phyloP scores from a whole-genome alignment of 169 alveolate genomes.

The Eimeria sp. region DNA sequence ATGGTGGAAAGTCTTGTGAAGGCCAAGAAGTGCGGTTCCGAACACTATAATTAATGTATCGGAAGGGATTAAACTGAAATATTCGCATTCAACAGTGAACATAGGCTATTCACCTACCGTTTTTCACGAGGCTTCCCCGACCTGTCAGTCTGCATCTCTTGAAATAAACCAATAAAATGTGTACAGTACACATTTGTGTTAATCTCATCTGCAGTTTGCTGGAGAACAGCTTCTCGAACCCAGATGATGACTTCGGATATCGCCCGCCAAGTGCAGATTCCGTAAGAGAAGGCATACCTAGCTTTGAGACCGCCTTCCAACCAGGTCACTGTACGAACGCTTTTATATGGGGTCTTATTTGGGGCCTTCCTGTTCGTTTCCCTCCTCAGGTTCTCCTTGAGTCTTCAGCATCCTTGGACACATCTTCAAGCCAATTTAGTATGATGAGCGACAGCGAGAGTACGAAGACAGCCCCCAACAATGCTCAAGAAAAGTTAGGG shows the following conservation, averaged over 20 bases:
- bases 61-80: not conserved
- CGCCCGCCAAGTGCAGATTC: slow-evolving; percentile 16
- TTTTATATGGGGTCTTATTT: not conserved
- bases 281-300: not conserved
- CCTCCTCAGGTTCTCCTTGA: not conserved
- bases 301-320: not conserved
- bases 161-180: not conserved
- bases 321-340: not conserved
- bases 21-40: slow-evolving; percentile 1
- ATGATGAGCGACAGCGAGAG: not conserved
- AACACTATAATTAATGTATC: not conserved
- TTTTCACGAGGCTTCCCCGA: not conserved
- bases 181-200: not conserved
- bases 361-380: not conserved
- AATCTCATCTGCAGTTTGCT: not conserved
- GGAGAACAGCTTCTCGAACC: slow-evolving; percentile 20
- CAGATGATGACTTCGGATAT: slow-evolving; percentile 43
- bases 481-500: slow-evolving; percentile 4
- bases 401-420: slow-evolving; percentile 29
- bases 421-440: slow-evolving; percentile 10
- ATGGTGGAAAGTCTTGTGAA: slow-evolving; percentile 45
- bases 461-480: not conserved
- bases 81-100: not conserved
- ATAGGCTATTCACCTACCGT: not conserved
- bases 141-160: not conserved